phyloP scores from a whole-genome alignment of 1,284 basidiomycete species.

The Apiotrichum siamense region DNA sequence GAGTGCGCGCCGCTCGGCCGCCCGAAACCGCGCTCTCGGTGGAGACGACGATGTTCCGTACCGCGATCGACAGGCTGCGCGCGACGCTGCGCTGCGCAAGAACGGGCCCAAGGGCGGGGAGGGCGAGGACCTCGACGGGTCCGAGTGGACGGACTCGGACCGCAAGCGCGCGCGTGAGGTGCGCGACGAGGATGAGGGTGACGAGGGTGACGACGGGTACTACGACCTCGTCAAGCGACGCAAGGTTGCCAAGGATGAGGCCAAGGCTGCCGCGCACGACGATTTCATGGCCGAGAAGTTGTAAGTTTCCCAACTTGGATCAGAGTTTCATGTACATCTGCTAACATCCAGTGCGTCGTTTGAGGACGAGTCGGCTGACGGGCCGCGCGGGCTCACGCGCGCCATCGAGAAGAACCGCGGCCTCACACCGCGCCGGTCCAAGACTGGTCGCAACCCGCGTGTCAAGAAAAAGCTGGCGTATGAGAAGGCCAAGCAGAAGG shows the following conservation, averaged over 20 bases:
- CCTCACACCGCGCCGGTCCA: slow-evolving; percentile 77
- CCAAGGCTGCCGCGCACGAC: slow-evolving; percentile 76
- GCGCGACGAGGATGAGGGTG: slow-evolving; percentile 49
- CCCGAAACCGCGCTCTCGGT: slow-evolving; percentile 53
- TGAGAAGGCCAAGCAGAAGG: slow-evolving; percentile 87
- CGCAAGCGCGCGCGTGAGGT: slow-evolving; percentile 50
- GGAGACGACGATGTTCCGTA: slow-evolving; percentile 68
- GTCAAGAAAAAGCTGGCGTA: slow-evolving; percentile 90
- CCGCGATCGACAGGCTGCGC: slow-evolving; percentile 46
- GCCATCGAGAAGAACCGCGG: slow-evolving; percentile 89
- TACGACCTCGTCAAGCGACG: slow-evolving; percentile 77
- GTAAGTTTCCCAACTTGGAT: slow-evolving; percentile 49
- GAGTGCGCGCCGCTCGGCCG: slow-evolving; percentile 63
- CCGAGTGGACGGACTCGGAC: slow-evolving; percentile 51
- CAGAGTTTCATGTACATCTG: background rate
- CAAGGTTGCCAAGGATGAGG: slow-evolving; percentile 64
- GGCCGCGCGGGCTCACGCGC: slow-evolving; percentile 75
- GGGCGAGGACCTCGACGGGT: slow-evolving; percentile 45
- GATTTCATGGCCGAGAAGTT: slow-evolving; percentile 57
- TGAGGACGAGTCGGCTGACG: slow-evolving; percentile 51
- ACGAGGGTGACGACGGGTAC: slow-evolving; percentile 60
- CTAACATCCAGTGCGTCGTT: slow-evolving; percentile 50
- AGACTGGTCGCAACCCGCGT: slow-evolving; percentile 82
- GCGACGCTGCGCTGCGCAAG: slow-evolving; percentile 49
- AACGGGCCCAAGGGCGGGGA: slow-evolving; percentile 40